phyloP scores from a whole-genome alignment of 208 protist species.

The Trypanosoma mega region DNA sequence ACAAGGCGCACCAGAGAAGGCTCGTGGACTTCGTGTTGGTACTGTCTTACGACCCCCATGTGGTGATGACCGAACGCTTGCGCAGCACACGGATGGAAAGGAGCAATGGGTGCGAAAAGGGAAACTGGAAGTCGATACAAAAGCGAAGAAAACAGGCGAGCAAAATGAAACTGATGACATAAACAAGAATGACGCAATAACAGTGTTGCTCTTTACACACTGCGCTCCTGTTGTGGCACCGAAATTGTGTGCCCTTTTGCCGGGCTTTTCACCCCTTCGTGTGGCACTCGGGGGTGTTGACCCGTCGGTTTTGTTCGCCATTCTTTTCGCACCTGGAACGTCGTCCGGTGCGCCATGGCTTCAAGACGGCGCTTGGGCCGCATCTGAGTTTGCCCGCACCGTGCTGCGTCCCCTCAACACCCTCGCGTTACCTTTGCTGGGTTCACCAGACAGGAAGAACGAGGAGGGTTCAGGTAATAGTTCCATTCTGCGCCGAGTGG shows the following conservation, averaged over 20 bases:
- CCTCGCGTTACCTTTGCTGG: not conserved
- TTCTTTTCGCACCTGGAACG: conserved; percentile 18
- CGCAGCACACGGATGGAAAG: too few species aligned
- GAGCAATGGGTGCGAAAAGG: too few species aligned
- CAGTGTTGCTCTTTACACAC: conserved; percentile 16
- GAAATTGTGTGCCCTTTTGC: conserved; percentile 14
- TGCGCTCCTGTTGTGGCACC: conserved; percentile 3
- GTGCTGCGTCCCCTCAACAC: not conserved
- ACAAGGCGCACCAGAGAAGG: not conserved
- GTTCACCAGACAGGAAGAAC: not conserved
- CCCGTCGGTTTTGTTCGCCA: conserved; percentile 6
- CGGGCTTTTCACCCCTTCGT: conserved; percentile 5
- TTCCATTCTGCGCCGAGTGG: too few species aligned
- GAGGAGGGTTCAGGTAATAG: not conserved
- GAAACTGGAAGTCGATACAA: too few species aligned
- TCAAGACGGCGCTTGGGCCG: not conserved
- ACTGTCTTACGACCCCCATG: not conserved
- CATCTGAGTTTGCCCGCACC: not conserved
- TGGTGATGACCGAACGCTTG: too few species aligned
- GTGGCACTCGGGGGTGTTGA: conserved; percentile 19
- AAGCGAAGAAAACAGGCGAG: too few species aligned
- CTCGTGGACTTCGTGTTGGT: not conserved
- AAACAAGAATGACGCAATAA: conserved; percentile 26
- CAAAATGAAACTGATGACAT: too few species aligned
- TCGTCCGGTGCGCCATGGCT: not conserved